phyloP scores from a whole-genome alignment of 441 rosid species.

The Isatis lusitanica region DNA sequence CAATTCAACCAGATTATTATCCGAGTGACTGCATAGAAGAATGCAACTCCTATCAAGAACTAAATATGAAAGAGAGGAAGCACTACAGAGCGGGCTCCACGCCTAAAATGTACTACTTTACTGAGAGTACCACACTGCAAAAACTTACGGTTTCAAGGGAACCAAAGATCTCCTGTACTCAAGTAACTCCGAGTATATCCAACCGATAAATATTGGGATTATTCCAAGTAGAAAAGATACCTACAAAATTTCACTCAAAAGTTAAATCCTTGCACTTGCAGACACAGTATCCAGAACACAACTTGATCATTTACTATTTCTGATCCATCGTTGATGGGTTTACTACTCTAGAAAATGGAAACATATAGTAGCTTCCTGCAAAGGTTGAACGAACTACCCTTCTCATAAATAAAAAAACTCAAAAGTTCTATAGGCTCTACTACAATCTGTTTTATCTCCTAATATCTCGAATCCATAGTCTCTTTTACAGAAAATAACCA shows the following conservation, averaged over 20 bases:
- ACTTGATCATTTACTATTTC: not conserved
- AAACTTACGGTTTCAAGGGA: constrained; percentile 38
- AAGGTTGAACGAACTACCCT: no score
- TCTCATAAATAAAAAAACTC: no score
- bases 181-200: constrained; percentile 41
- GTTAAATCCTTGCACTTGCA: constrained; percentile 23
- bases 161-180: constrained; percentile 32
- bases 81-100: not conserved
- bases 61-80: not conserved
- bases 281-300: not conserved
- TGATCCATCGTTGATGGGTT: not conserved
- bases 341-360: not conserved
- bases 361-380: no score
- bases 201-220: constrained; percentile 35
- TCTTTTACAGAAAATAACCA: no score
- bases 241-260: constrained; percentile 12
- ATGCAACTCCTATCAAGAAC: not conserved
- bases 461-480: no score
- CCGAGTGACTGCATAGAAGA: constrained; percentile 76
- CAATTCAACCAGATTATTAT: constrained; percentile 74
- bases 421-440: no score
- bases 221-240: constrained; percentile 39
- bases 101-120: not conserved
- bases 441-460: no score
- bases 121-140: constrained; percentile 9